phyloP scores from a whole-genome alignment of 2,329 filamentous ascomycete genomes.

The Pestalotiopsis sp. region DNA sequence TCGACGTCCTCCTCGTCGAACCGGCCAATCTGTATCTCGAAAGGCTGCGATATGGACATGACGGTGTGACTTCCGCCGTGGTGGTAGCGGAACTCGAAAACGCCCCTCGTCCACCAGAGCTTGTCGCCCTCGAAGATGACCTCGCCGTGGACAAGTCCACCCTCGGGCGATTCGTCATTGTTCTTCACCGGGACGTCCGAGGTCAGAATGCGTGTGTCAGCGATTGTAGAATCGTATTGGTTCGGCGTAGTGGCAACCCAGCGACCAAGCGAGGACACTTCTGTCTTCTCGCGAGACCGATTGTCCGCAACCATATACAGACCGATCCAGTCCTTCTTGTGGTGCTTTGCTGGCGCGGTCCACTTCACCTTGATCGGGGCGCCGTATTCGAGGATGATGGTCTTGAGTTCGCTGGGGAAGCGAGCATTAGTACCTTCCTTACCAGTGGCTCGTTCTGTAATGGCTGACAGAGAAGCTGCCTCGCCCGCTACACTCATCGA shows the following conservation, averaged over 20 bases:
- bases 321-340: slow-evolving; percentile 92
- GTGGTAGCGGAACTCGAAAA: slow-evolving; percentile 97
- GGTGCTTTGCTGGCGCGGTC: slow-evolving; percentile 86
- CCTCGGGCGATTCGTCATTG: slow-evolving; percentile 53
- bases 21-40: slow-evolving; percentile 82
- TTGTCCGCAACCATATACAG: slow-evolving; percentile 97
- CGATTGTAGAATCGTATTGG: slow-evolving; percentile 73
- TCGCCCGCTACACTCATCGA: slow-evolving; percentile 74
- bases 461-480: slow-evolving; percentile 50
- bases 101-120: slow-evolving; percentile 94
- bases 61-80: slow-evolving; percentile 91
- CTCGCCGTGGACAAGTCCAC: slow-evolving; percentile 73
- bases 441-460: slow-evolving; percentile 65
- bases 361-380: slow-evolving; percentile 87
- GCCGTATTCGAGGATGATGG: slow-evolving; percentile 84
- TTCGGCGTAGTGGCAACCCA: slow-evolving; percentile 84
- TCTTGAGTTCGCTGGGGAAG: slow-evolving; percentile 71
- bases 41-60: slow-evolving; percentile 91
- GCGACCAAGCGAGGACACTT: slow-evolving; percentile 82
- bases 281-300: slow-evolving; percentile 79
- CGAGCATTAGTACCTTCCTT: slow-evolving; percentile 75
- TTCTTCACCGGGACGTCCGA: slow-evolving; percentile 63
- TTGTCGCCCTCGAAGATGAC: slow-evolving; percentile 90
- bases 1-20: slow-evolving; percentile 78
- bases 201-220: slow-evolving; percentile 76